These are phyloP conservation scores for Annulohypoxylon truncatum DNA, from an alignment of 2,329 filamentous ascomycete genomes.

Conservation along the genomic window DNA sequence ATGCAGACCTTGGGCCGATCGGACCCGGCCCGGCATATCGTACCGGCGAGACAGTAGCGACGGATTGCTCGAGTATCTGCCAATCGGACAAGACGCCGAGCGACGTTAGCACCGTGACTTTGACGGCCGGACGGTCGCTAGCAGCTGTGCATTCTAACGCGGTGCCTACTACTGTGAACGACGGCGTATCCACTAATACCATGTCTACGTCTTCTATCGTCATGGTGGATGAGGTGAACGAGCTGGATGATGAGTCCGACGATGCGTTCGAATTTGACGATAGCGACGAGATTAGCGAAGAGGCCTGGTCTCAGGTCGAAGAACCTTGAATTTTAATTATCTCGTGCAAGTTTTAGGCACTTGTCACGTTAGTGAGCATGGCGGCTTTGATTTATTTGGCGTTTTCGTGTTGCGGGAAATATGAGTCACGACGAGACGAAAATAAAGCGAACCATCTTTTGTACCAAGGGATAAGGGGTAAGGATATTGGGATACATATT, in stretches of 20 bases:
- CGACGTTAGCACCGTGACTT: conserved; percentile 20
- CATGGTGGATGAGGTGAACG: neutral
- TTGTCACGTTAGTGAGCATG: neutral
- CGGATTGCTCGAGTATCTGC: conserved; percentile 33
- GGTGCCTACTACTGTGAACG: conserved; percentile 12
- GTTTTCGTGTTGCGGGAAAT: neutral
- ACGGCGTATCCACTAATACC: neutral
- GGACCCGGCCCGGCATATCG: conserved; percentile 50
- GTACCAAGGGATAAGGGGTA: neutral
- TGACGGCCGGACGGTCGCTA: conserved; percentile 37
- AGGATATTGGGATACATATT: neutral
- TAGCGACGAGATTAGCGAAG: conserved; percentile 24
- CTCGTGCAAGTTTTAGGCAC: neutral
- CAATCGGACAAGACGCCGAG: conserved; percentile 28
- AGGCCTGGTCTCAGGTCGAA: conserved; percentile 34
- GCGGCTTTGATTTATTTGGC: neutral
- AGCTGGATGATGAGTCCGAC: neutral
- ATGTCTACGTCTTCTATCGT: conserved; percentile 7
- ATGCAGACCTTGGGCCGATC: conserved; percentile 45
- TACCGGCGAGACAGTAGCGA: conserved; percentile 47
- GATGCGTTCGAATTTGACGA: conserved; percentile 19
- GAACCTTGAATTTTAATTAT: neutral
- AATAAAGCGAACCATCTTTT: neutral
- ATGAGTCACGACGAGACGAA: neutral
- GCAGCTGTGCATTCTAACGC: conserved; percentile 28